Percentiles rank a stretch among this genome's conserved stretches.
phyloP scores from a whole-genome alignment of 139 green algal species.

The Micractinium sp. region DNA sequence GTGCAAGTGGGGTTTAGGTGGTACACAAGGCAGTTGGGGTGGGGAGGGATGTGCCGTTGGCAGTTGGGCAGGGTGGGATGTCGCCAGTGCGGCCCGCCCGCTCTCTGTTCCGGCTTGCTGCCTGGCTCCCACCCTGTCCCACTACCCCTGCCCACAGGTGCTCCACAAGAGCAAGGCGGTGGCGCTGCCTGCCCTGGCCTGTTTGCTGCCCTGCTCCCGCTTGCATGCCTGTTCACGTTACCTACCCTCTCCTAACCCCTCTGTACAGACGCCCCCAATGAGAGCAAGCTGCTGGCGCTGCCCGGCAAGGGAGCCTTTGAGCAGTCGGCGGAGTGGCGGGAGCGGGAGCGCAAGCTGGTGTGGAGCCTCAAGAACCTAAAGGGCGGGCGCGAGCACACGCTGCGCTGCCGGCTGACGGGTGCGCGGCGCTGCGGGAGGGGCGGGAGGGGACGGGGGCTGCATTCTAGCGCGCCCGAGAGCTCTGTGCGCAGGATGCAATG shows the following conservation, averaged over 20 bases:
- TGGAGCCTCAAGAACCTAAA: constrained; percentile 71
- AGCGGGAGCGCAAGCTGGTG: constrained; percentile 69
- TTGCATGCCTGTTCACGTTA: too few species aligned
- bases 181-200: neutral
- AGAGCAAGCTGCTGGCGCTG: constrained; percentile 30
- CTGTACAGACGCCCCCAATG: constrained; percentile 22
- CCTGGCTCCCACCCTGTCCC: too few species aligned
- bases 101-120: too few species aligned
- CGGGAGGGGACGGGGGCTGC: neutral
- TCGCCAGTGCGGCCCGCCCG: too few species aligned
- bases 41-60: too few species aligned
- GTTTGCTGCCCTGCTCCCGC: neutral
- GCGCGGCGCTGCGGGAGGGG: neutral
- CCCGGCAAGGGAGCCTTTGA: constrained; percentile 38
- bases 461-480: too few species aligned
- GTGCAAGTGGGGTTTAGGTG: constrained; percentile 46
- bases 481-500: too few species aligned
- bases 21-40: too few species aligned
- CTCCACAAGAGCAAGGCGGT: neutral
- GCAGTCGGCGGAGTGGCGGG: constrained; percentile 75
- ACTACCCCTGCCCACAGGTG: too few species aligned
- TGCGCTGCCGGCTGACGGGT: constrained; percentile 51
- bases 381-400: constrained; percentile 68
- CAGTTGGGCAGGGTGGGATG: too few species aligned
- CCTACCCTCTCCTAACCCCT: too few species aligned